phyloP scores from a whole-genome alignment of 768 basidiomycete genomes.

The Boletus coccyginus region DNA sequence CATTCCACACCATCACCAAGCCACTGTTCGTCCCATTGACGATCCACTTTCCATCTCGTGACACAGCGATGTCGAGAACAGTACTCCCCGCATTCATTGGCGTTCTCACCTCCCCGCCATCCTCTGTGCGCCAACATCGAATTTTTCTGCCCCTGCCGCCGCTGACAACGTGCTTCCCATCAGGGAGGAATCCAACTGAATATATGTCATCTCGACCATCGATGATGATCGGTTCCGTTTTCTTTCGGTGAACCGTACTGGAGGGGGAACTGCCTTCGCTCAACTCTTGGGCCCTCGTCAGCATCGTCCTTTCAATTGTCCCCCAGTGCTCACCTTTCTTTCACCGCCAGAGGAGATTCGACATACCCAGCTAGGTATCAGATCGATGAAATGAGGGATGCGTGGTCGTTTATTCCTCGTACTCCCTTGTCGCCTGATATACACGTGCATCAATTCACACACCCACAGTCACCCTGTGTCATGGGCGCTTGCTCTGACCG shows the following conservation, averaged over 20 bases:
- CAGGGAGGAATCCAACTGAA: neutral
- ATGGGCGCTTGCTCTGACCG: too few species aligned
- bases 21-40: neutral
- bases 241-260: neutral
- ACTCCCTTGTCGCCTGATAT: neutral
- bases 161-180: neutral
- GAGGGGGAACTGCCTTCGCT: neutral
- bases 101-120: neutral
- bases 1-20: constrained; percentile 1
- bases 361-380: neutral
- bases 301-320: neutral
- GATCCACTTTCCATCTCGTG: constrained; percentile 1
- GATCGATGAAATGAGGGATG: neutral
- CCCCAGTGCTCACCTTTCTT: neutral
- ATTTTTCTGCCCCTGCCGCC: neutral
- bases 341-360: neutral
- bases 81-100: neutral
- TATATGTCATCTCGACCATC: neutral
- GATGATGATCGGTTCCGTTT: too few species aligned
- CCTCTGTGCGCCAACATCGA: neutral
- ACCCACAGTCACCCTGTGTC: too few species aligned
- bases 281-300: neutral
- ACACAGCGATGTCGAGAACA: neutral
- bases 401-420: neutral
- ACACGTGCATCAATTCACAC: neutral